phyloP scores from a whole-genome alignment of 2,329 filamentous ascomycete genomes.

The Epichloe brachyelytri region DNA sequence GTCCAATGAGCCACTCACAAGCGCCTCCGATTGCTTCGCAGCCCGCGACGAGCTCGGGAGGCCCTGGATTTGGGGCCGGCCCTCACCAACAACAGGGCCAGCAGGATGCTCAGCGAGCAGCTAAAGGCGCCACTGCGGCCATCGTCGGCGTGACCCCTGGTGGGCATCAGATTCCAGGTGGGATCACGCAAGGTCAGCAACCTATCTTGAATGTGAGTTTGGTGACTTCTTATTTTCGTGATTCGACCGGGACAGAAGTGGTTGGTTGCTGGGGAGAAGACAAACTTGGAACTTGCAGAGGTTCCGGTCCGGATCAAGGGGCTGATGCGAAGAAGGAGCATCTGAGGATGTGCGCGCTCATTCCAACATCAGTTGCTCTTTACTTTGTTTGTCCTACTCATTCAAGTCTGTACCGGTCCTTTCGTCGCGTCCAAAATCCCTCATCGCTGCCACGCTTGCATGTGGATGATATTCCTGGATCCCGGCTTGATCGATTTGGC shows the following conservation, averaged over 20 bases:
- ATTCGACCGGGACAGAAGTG: not conserved
- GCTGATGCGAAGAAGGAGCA: not conserved
- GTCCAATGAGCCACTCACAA: constrained; percentile 37
- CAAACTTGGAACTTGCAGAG: not conserved
- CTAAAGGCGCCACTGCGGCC: constrained; percentile 26
- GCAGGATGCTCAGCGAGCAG: constrained; percentile 48
- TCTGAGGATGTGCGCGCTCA: not conserved
- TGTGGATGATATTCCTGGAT: not conserved
- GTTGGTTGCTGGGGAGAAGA: not conserved
- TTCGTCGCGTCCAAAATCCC: not conserved
- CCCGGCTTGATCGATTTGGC: not conserved
- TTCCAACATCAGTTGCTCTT: not conserved
- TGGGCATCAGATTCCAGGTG: constrained; percentile 25
- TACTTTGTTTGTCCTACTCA: not conserved
- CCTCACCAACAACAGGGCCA: constrained; percentile 32
- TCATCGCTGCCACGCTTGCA: not conserved
- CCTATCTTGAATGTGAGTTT: constrained; percentile 39
- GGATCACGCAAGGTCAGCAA: constrained; percentile 29
- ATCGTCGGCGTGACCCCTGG: constrained; percentile 33
- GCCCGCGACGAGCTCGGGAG: constrained; percentile 45
- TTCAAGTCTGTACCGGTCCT: not conserved
- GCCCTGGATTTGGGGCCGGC: constrained; percentile 56
- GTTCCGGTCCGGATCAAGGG: not conserved
- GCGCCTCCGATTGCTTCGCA: constrained; percentile 39
- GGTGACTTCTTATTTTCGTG: not conserved